phyloP scores from a whole-genome alignment of 2,329 filamentous ascomycete genomes.

The Fusarium chuoi region DNA sequence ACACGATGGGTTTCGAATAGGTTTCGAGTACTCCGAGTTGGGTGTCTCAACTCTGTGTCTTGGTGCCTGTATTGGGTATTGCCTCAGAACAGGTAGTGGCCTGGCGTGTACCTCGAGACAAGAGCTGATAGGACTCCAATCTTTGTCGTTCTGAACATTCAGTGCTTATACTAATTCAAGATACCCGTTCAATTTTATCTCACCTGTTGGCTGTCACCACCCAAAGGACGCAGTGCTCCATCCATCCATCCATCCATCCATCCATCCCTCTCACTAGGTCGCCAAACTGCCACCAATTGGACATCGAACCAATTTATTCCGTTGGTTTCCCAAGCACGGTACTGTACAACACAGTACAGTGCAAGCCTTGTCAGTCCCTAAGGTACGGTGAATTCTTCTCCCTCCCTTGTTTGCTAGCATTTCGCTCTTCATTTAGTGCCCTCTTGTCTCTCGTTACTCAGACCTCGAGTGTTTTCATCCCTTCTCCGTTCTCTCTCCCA shows the following conservation, averaged over 20 bases:
- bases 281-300: conserved; percentile 25
- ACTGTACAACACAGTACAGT: conserved; percentile 18
- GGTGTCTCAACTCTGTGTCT: conserved; percentile 17
- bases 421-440: conserved; percentile 6
- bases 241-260: conserved; percentile 1
- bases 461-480: conserved; percentile 13
- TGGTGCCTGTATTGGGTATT: neutral
- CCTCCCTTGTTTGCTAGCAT: conserved; percentile 29
- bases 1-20: conserved; percentile 28
- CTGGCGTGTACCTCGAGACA: neutral
- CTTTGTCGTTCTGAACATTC: neutral
- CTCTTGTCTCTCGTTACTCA: conserved; percentile 26
- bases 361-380: conserved; percentile 31
- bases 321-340: conserved; percentile 23
- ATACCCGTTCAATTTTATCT: conserved; percentile 3
- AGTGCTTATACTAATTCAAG: conserved; percentile 7
- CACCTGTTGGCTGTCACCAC: conserved; percentile 3
- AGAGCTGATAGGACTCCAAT: neutral
- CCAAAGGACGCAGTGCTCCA: conserved; percentile 6
- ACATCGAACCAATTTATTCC: conserved; percentile 21
- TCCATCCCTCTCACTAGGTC: conserved; percentile 20
- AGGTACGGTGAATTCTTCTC: conserved; percentile 27
- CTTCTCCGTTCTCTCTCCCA: conserved; percentile 3
- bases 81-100: conserved; percentile 7
- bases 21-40: conserved; percentile 20